phyloP scores from a whole-genome alignment of 2,329 filamentous ascomycete genomes.

The Colletotrichum orbiculare region DNA sequence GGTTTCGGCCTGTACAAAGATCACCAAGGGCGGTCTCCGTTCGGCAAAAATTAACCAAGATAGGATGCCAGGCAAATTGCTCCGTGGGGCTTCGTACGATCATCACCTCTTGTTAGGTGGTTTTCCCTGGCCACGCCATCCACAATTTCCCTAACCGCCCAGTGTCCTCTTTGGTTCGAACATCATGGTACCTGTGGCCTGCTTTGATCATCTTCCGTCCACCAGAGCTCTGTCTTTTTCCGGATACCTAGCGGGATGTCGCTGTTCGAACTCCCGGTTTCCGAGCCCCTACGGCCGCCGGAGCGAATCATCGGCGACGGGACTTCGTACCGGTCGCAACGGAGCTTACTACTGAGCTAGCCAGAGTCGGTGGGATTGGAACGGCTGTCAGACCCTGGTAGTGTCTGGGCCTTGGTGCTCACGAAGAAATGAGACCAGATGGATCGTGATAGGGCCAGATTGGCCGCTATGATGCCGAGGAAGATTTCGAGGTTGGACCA shows the following conservation, averaged over 20 bases:
- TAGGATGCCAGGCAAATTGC: not conserved
- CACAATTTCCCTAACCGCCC: not conserved
- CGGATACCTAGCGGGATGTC: conserved; percentile 38
- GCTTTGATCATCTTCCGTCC: conserved; percentile 30
- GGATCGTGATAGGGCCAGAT: conserved; percentile 41
- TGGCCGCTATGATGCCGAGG: conserved; percentile 50
- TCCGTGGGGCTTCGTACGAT: conserved; percentile 12
- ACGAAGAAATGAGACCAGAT: conserved; percentile 39
- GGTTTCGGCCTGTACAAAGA: not conserved
- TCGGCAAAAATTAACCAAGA: not conserved
- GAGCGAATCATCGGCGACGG: conserved; percentile 17
- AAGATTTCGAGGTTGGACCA: conserved; percentile 52
- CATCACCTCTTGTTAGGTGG: conserved; percentile 9
- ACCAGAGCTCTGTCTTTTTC: conserved; percentile 39
- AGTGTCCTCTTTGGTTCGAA: not conserved
- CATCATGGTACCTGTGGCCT: not conserved
- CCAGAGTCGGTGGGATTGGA: conserved; percentile 20
- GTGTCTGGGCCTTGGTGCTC: not conserved
- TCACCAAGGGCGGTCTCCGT: not conserved
- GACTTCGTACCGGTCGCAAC: conserved; percentile 22
- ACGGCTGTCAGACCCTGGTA: conserved; percentile 9
- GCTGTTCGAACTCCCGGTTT: conserved; percentile 34
- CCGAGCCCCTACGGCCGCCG: not conserved
- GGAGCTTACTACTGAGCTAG: conserved; percentile 28
- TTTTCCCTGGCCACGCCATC: not conserved